Base-by-base conservation (phyloP, 2,329 filamentous ascomycete genomes). In the Sporothrix inflata region DNA sequence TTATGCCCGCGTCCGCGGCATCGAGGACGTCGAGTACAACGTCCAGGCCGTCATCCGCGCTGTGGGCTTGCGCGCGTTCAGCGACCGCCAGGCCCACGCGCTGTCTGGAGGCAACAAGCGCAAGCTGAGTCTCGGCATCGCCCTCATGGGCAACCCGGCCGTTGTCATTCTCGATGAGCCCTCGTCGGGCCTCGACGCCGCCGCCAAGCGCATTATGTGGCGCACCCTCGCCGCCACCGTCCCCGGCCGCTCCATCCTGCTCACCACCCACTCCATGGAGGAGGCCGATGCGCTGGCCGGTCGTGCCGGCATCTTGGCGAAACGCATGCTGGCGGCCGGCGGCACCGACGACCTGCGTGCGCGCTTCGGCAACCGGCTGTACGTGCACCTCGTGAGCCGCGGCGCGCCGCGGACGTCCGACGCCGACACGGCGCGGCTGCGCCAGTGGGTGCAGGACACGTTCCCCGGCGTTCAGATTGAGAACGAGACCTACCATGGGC, bases 251-350 rank as follows among this genome's bases (percentile, higher is more conserved):
- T 92, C 91, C 0, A 88, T 98, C 19, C 85, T 98, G 1, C 86
- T 98, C 21, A 98, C 95, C 0, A 98, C 95, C 0, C 95, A 98
- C 80, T 93, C 89, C 66, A 97, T 98, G 94, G 94, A 98, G 80
- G 95, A 98, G 82, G 95, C 94, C 0, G 94, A 97, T 78, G 94
- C 94, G 0, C 85, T 98, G 2, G 94, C 94, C 0, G 90, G 89
- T 40, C 87, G 94, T 1, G 94, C 92, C 0, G 95, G 94, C 14
- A 97, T 98, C 76, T 89, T 98, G 82, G 93, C 94, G 9, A 88
- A 89, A 76, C 87, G 90, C 42, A 97, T 98, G 94, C 85, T 98
- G 27, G 94, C 94, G 0, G 85, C 96, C 9, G 94, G 94, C 4
- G 92, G 90, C 0, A 91, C 90, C 0, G 89, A 94, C 45, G 84